phyloP scores from a whole-genome alignment of 73 alveolate genomes.

The Breviolum minutum region DNA sequence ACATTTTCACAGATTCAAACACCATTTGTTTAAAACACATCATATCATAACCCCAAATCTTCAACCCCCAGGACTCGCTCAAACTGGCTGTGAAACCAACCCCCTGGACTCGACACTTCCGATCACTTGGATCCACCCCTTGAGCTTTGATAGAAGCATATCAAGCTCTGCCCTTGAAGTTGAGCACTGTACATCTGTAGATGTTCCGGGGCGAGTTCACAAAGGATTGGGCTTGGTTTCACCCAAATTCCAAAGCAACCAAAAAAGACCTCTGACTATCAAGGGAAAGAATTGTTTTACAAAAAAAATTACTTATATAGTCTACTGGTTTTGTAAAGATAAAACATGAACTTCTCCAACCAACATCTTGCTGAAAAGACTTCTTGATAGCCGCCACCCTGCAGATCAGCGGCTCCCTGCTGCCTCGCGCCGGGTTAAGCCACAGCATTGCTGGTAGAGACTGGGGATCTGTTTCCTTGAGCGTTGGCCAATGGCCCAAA shows the following conservation, averaged over 20 bases:
- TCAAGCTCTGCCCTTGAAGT: too few species aligned
- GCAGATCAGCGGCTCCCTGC: background rate
- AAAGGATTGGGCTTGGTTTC: too few species aligned
- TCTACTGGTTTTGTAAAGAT: background rate
- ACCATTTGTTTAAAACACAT: background rate
- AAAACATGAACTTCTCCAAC: background rate
- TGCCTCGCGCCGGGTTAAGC: constrained; percentile 29
- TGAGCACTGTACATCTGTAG: too few species aligned
- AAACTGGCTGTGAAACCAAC: too few species aligned
- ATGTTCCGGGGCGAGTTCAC: too few species aligned
- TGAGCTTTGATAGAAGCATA: too few species aligned
- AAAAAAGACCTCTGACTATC: too few species aligned
- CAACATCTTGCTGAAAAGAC: background rate
- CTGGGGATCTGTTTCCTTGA: constrained; percentile 19
- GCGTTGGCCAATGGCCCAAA: too few species aligned
- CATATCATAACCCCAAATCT: background rate
- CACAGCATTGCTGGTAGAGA: constrained; percentile 15
- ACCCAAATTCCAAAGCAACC: too few species aligned
- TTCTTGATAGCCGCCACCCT: background rate
- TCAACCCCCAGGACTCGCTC: background rate
- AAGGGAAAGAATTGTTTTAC: background rate
- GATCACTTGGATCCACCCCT: too few species aligned
- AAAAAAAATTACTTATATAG: too few species aligned
- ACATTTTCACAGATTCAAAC: background rate
- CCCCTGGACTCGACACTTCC: too few species aligned